phyloP scores from a whole-genome alignment of 1,139 yeast species.

The Pichia sp. region DNA sequence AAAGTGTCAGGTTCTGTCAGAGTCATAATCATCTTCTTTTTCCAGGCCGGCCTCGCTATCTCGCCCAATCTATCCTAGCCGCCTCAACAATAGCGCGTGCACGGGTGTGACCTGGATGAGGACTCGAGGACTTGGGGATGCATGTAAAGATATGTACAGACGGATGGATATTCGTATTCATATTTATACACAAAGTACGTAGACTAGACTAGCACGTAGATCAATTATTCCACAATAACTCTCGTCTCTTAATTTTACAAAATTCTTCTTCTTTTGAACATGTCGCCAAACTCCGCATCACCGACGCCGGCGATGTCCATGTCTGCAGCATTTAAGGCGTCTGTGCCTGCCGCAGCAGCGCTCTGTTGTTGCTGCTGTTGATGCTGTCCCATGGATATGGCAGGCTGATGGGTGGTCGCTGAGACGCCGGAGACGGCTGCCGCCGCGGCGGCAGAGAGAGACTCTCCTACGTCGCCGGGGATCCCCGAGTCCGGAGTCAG shows the following conservation, averaged over 20 bases:
- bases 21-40: neutral
- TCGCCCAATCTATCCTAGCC: neutral
- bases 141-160: no score
- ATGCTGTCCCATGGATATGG: neutral
- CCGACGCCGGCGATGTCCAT: slow-evolving; percentile 4
- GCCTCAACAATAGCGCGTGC: neutral
- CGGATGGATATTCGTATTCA: no score
- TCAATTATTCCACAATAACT: neutral
- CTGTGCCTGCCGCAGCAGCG: neutral
- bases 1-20: neutral
- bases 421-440: neutral
- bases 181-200: neutral
- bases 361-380: neutral
- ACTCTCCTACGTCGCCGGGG: neutral
- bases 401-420: neutral
- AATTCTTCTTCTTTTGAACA: slow-evolving; percentile 11
- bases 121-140: no score
- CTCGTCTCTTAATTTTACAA: neutral
- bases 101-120: no score
- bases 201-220: neutral
- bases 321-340: neutral
- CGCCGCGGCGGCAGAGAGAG: neutral
- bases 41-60: neutral
- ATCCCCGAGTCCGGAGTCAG: slow-evolving; percentile 13
- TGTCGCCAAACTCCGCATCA: slow-evolving; percentile 11